Base-by-base conservation (phyloP, 768 basidiomycete genomes). In the Mycena rebaudengoi region DNA sequence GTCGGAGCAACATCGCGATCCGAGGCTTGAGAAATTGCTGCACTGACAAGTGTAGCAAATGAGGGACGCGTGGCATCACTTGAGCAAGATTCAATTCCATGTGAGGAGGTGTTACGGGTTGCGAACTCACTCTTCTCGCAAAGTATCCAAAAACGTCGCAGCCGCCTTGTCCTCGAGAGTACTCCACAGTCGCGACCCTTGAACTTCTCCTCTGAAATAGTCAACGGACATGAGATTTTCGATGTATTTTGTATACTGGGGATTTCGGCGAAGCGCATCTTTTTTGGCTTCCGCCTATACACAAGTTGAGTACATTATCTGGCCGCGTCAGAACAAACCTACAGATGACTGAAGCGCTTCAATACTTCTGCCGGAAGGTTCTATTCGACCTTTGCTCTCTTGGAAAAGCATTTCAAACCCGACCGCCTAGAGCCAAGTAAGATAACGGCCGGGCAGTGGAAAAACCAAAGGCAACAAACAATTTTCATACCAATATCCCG, bases 321-420 rank as follows among this genome's bases (percentile, higher is more conserved):
- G 54, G 3, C 46, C 16, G 13, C n/a, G 37, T 39, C 54, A 54
- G 11, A 51, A n/a, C n/a, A n/a, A 26, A 73, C 85, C 63, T 69
- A 91, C 89, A n/a, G 85, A 86, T 45, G 85, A 80, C 20, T 71
- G 69, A 6, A 76, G 65, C 37, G 71, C 76, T 55, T 85, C 83
- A 30, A 75, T 64, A 3, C 78, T 71, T 43, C 72, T 67, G 49
- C 74, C 79, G 20, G 78, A 65, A 12, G 66, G 72, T 39, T 82
- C 81, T 59, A 78, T 77, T 40, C 86, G 86, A 46, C 84, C 80
- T 75, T 91, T 90, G 61, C 86, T 91, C 73, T 95, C 95, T 73
- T 92, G 90, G 73, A 92, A 98, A 39, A 98, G 84, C 85, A 99
- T 99, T 79, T 99, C 98, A 65, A 98, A 98, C 1, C 98, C 98